These are phyloP conservation scores for Cutaneotrichosporon cutaneum DNA, from an alignment of 1,284 basidiomycete species.

Conservation along the genomic window DNA sequence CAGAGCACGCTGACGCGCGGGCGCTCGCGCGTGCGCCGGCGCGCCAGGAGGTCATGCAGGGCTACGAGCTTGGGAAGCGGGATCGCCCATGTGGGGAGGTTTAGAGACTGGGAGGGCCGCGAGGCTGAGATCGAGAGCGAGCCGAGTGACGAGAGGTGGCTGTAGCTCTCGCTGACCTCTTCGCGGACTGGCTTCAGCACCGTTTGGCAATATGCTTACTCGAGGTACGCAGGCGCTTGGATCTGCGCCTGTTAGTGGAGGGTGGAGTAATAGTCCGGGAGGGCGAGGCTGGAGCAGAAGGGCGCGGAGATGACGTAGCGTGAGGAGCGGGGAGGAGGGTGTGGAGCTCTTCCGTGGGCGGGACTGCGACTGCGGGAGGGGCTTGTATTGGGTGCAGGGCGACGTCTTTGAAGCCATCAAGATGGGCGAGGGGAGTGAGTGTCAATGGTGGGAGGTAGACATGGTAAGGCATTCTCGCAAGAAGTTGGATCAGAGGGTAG, in stretches of 20 bases:
- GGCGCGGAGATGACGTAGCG: background rate
- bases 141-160: slow-evolving; percentile 33
- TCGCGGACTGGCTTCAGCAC: background rate
- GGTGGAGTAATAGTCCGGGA: too few species aligned
- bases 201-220: slow-evolving; percentile 4
- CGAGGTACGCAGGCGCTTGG: slow-evolving; percentile 13
- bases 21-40: background rate
- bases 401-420: background rate
- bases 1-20: slow-evolving; percentile 30
- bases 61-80: slow-evolving; percentile 33
- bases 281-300: background rate
- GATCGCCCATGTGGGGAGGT: slow-evolving; percentile 41
- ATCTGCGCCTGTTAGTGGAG: slow-evolving; percentile 1
- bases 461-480: background rate
- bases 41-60: slow-evolving; percentile 24
- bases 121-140: slow-evolving; percentile 27
- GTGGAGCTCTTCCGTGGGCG: background rate
- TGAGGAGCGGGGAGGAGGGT: background rate
- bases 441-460: slow-evolving; percentile 9
- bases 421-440: background rate
- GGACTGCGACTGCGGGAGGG: background rate
- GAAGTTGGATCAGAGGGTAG: background rate
- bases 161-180: slow-evolving; percentile 8
- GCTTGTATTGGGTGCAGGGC: background rate
- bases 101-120: slow-evolving; percentile 24